Conservation (phyloP, 108 stramenopile species). For the Pseudonitzschia multistriata region DNA sequence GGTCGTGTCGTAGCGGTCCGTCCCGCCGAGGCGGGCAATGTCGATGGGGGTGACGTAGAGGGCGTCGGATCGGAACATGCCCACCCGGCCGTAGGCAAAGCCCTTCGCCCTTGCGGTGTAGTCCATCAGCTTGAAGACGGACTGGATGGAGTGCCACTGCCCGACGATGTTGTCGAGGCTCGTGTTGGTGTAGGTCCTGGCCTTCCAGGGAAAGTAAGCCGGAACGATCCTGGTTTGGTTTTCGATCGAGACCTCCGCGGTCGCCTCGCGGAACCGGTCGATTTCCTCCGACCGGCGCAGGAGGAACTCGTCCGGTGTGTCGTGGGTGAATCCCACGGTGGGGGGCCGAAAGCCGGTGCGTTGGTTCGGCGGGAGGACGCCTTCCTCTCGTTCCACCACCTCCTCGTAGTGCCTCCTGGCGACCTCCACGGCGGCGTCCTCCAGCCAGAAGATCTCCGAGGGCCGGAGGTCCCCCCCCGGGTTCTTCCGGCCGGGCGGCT, state of each 20-base stretch:
- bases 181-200: conserved; percentile 24
- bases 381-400: background rate
- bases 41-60: conserved; percentile 50
- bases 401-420: background rate
- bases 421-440: conserved; percentile 28
- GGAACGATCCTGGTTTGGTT: conserved; percentile 10
- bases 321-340: conserved; percentile 30
- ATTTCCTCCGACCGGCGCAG: conserved; percentile 23
- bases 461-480: conserved; percentile 45
- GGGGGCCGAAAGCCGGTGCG: conserved; percentile 13
- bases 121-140: conserved; percentile 44
- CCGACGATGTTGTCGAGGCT: conserved; percentile 44
- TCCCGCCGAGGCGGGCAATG: conserved; percentile 32
- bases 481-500: conserved; percentile 37
- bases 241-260: background rate
- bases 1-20: conserved; percentile 15
- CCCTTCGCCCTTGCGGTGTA: conserved; percentile 17
- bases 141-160: conserved; percentile 48
- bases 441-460: conserved; percentile 39
- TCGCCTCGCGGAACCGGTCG: conserved; percentile 26
- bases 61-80: conserved; percentile 51
- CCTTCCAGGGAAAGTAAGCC: conserved; percentile 42
- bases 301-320: conserved; percentile 42
- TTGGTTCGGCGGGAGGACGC: too few species aligned
- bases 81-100: conserved; percentile 37